These are phyloP conservation scores for Penicillium sp. DNA, from an alignment of 2,329 filamentous ascomycete genomes.

Conservation along the genomic window DNA sequence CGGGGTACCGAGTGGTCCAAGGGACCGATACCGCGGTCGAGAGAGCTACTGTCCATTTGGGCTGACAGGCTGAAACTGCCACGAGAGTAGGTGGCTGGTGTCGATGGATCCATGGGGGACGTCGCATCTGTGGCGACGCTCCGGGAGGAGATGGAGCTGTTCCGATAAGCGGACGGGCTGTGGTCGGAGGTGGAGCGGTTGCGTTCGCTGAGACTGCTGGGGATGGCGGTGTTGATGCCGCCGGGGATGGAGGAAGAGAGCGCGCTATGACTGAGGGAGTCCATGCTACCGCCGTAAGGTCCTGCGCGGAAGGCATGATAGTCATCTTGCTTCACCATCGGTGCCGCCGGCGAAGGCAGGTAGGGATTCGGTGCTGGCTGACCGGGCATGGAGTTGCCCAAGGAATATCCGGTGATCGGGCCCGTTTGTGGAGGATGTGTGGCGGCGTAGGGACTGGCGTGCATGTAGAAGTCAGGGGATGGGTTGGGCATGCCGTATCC, in stretches of 20 bases:
- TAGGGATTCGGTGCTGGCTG: constrained; percentile 39
- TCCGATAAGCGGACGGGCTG: constrained; percentile 39
- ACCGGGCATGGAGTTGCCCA: constrained; percentile 31
- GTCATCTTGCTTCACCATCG: constrained; percentile 38
- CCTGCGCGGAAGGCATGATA: constrained; percentile 35
- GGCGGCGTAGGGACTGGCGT: constrained; percentile 31
- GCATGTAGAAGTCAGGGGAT: constrained; percentile 39
- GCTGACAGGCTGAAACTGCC: constrained; percentile 38
- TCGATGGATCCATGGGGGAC: constrained; percentile 39
- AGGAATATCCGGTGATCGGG: constrained; percentile 35
- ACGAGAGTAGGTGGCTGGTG: constrained; percentile 37
- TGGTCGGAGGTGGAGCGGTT: constrained; percentile 38
- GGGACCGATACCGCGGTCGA: constrained; percentile 34
- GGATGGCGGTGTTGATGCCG: constrained; percentile 30
- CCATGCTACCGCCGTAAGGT: constrained; percentile 36
- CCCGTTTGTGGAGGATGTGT: constrained; percentile 36
- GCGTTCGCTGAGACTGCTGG: constrained; percentile 35
- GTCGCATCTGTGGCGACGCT: constrained; percentile 39
- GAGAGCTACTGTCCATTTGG: constrained; percentile 31
- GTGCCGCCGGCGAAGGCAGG: constrained; percentile 32
- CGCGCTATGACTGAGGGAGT: constrained; percentile 34
- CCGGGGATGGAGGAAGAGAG: constrained; percentile 35
- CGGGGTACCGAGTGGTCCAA: constrained; percentile 35
- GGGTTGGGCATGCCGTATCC: constrained; percentile 36
- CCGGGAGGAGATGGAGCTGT: constrained; percentile 40